Evolutionary conservation across 441 rosid species (phyloP), one percentile per base, ranked within the genome.

Genomic region (Adansonia grandidieri): DNA sequence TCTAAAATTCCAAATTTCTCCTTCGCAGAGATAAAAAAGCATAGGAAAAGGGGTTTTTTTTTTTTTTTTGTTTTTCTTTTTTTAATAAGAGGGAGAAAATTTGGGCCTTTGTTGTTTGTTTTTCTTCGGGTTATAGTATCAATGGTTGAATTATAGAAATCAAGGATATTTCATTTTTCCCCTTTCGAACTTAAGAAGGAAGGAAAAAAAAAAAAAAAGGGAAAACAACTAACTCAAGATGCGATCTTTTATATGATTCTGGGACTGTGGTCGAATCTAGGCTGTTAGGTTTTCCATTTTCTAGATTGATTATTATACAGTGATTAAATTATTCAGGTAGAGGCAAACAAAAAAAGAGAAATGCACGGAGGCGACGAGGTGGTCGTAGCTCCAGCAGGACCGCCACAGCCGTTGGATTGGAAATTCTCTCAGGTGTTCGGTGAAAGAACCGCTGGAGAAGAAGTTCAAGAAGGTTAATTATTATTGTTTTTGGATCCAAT

Each of bases 371-470:
- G 83, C 78, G 92, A 78, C 86, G 87, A 83, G 78, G 89, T 76
- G 60, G 87, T 78, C 82, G 82, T 83, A 82, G 80, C 82, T 81
- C 74, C 89, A 37, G 79, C 67, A 60, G 85, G 80, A 28, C 73
- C 86, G 71, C 74, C 87, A 78, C 84, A 69, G 74, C 87, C 86
- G 74, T 84, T 89, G 58, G 94, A 89, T 44, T 89, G 95, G 93
- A 91, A 90, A 85, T 91, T 91, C 84, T 83, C 95, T 75, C 95
- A 91, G 87, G 95, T 89, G 0, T 91, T 91, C 73, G 95, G 95
- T 44, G 95, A 91, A 84, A 87, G 92, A 60, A 81, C 87, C 73
- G 91, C 93, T 48, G 93, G 93, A 22, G 93, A 91, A 82, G 95
- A 91, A 85, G 90, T 91, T 68, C 93, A 91, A 82, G 95, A 89